Conservation (phyloP, 352 stramenopile genomes). For the Ophiocytium majus region DNA sequence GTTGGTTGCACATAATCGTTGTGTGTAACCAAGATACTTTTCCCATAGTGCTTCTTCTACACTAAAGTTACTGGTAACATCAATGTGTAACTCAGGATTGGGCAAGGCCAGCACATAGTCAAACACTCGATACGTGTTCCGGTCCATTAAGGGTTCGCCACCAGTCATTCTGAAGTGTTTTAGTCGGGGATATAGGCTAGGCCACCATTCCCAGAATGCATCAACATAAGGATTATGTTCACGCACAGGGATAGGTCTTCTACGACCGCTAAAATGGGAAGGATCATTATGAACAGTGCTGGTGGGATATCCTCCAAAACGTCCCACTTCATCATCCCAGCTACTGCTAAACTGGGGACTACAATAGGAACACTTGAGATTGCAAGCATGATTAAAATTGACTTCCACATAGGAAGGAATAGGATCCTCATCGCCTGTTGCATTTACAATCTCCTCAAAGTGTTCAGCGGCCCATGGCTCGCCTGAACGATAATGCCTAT, state of each 20-base stretch:
- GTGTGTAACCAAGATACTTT: neutral
- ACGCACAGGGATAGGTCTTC: too few species aligned
- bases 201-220: constrained; percentile 14
- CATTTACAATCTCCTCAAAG: neutral
- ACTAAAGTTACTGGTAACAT: neutral
- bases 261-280: too few species aligned
- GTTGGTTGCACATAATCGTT: neutral
- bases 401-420: neutral
- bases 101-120: neutral
- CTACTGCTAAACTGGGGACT: neutral
- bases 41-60: neutral
- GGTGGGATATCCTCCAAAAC: neutral
- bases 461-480: neutral
- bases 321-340: neutral
- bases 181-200: neutral
- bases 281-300: too few species aligned
- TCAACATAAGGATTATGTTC: neutral
- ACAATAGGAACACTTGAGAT: neutral
- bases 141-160: neutral
- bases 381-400: neutral
- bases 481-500: neutral
- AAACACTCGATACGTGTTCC: neutral
- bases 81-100: neutral
- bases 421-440: neutral
- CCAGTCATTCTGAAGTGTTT: neutral